phyloP scores from a whole-genome alignment of 331 rosid genomes.

The Arachis monticola region DNA sequence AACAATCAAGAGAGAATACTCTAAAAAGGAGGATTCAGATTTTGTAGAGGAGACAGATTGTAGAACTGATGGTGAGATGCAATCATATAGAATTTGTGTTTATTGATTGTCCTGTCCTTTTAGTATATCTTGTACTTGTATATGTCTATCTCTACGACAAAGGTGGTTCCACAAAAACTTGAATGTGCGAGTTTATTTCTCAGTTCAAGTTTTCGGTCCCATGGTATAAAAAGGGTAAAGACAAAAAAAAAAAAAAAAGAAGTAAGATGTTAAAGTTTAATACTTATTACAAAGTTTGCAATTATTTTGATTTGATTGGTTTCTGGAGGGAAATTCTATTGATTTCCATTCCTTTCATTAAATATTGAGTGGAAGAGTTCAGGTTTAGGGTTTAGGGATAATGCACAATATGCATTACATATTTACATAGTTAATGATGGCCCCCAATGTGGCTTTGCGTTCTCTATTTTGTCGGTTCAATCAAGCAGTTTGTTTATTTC shows the following conservation, averaged over 20 bases:
- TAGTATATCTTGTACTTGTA: neutral
- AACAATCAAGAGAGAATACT: conserved; percentile 38
- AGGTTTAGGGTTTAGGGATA: no score
- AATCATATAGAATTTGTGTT: conserved; percentile 39
- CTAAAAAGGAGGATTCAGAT: conserved; percentile 37
- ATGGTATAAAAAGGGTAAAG: neutral
- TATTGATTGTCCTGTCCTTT: conserved; percentile 26
- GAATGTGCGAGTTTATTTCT: conserved; percentile 1
- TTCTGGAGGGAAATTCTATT: no score
- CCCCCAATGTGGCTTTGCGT: neutral
- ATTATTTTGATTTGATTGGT: no score
- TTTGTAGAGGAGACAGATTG: conserved; percentile 44
- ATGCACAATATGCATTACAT: no score
- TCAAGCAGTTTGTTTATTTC: no score
- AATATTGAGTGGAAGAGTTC: no score
- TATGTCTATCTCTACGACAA: conserved; percentile 25
- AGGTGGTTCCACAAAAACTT: conserved; percentile 35
- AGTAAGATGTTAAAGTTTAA: neutral
- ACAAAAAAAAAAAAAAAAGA: neutral
- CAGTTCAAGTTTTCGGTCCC: conserved; percentile 30
- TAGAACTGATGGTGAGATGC: conserved; percentile 37
- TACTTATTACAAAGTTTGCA: neutral
- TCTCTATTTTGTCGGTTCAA: no score
- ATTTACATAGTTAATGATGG: neutral
- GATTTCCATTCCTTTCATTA: no score